Evolutionary conservation across 257 asterid genomes (phyloP).

Genomic region (Jacaranda mimosifolia): DNA sequence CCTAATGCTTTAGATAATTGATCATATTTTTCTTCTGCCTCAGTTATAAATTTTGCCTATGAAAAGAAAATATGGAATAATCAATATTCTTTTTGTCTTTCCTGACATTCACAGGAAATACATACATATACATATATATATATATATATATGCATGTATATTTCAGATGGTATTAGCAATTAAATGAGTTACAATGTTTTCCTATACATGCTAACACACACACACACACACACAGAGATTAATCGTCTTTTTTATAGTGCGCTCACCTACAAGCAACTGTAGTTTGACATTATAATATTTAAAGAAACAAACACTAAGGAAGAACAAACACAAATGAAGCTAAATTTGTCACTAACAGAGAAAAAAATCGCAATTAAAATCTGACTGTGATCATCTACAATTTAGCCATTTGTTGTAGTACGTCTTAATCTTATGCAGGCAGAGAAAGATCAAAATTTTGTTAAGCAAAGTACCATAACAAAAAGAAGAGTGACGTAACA

Average conservation of each 20-base stretch:
- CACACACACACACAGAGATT: no score
- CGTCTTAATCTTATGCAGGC: background rate
- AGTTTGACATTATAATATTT: background rate
- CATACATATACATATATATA: background rate
- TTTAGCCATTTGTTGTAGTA: background rate
- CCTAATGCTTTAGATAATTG: slow-evolving; percentile 60
- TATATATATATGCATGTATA: no score
- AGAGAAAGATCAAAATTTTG: background rate
- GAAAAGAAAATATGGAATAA: background rate
- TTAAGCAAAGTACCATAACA: background rate
- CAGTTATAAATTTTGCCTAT: slow-evolving; percentile 77
- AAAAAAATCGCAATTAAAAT: no score
- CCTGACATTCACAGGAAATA: background rate
- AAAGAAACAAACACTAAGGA: background rate
- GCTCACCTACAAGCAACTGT: background rate
- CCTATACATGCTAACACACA: background rate
- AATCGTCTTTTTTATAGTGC: background rate
- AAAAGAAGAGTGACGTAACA: background rate
- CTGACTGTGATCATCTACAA: no score
- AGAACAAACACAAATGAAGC: background rate
- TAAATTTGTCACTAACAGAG: no score
- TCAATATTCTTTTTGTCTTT: background rate
- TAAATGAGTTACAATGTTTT: background rate
- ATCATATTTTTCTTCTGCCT: slow-evolving; percentile 79
- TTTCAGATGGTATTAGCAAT: background rate